Evolutionary conservation across 345 rosid species (phyloP), one percentile per base, ranked within the genome.

Genomic region (Angophora floribunda): DNA sequence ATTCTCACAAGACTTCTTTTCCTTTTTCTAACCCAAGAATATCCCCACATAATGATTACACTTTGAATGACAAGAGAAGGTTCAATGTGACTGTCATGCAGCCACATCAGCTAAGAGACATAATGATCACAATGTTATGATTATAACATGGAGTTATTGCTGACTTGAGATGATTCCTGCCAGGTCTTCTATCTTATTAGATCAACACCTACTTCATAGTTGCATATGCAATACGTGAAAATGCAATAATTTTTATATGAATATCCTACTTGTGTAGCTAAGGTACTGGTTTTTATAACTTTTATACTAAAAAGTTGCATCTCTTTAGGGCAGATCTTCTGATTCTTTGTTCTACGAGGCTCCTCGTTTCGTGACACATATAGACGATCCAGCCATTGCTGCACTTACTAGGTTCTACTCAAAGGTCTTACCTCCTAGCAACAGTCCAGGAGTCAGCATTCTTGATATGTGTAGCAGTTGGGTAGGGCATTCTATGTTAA

Each of bases 381-480:
- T 97, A 85, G 99, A 97, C 88, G 98, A 96, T 90, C 94, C 97
- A 53, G 98, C 99, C 88, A 95, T 97, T 90, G 93, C 96, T 47
- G 98, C 99, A 59, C 91, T 97, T 86, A 94, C 98, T 36, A 97
- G 94, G 90, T 95, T 94, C 53, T 96, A 97, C 91, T 94, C 96
- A 3, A 90, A 92, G 89, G 97, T 94, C 90, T 93, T 97, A 57
- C 99, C 99, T 91, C 95, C 95, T 85, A 94, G 96, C 89, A 90
- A 92, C 85, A 94, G 95, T 84, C 97, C 97, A 17, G 98, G 97
- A 92, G 92, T 93, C 53, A 94, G 97, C 93, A 94, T 97, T 87
- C 94, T 96, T n/a, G 99, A 97, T 90, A 94, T 95, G 95, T 97
- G 97, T 91, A 95, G 99, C 93, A 96, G 99, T 94, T 96, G 99